Conservation (phyloP, 2,329 filamentous ascomycete genomes). For the Epichloe scottii region DNA sequence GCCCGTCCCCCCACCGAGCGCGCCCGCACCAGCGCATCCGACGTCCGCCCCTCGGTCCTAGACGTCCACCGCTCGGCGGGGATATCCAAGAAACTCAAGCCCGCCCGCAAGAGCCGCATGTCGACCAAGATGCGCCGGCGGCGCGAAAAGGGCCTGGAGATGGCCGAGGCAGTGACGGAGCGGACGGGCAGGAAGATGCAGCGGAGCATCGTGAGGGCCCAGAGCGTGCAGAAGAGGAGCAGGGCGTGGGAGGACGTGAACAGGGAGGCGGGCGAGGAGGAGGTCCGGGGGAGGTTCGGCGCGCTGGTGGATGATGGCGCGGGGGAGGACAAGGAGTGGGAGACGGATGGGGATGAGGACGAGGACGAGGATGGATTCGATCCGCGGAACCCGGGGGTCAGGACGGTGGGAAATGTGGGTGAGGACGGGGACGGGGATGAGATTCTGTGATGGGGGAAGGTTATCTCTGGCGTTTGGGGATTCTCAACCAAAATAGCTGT, state of each 20-base stretch:
- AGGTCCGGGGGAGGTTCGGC: slow-evolving; percentile 8
- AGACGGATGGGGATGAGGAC: slow-evolving; percentile 25
- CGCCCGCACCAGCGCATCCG: slow-evolving; percentile 14
- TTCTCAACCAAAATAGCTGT: not conserved
- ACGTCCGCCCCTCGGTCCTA: slow-evolving; percentile 51
- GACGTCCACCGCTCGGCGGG: slow-evolving; percentile 55
- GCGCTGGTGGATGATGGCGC: slow-evolving; percentile 13
- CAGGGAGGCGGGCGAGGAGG: slow-evolving; percentile 18
- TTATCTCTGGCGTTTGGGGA: not conserved
- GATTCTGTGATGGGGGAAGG: not conserved
- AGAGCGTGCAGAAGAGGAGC: slow-evolving; percentile 33
- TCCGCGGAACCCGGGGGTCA: slow-evolving; percentile 2
- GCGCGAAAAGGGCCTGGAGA: slow-evolving; percentile 44
- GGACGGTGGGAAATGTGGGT: not conserved
- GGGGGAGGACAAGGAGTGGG: slow-evolving; percentile 15
- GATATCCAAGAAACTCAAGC: slow-evolving; percentile 53
- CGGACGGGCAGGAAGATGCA: slow-evolving; percentile 43
- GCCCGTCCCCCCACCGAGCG: slow-evolving; percentile 19
- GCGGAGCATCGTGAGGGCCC: slow-evolving; percentile 38
- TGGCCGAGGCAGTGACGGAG: slow-evolving; percentile 47
- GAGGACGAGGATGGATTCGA: slow-evolving; percentile 11
- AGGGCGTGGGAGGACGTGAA: slow-evolving; percentile 50
- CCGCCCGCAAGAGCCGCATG: slow-evolving; percentile 38
- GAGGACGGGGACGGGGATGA: slow-evolving; percentile 4
- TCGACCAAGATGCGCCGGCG: slow-evolving; percentile 43